Conservation (phyloP, 805 yeast genomes). For the Brettanomyces sp. region DNA sequence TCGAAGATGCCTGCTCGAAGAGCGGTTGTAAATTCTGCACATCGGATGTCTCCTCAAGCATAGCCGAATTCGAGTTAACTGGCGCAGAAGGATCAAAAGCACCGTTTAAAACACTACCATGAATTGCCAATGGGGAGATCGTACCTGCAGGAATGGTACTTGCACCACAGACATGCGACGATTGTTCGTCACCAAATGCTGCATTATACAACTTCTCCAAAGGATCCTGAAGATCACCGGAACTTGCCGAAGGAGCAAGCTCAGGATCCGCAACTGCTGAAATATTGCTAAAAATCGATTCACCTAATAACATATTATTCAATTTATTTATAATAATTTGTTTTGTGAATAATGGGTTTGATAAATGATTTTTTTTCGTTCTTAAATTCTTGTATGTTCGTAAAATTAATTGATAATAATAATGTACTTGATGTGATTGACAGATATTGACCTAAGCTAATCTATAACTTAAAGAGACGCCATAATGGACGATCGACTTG, state of each 20-base stretch:
- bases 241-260: background rate
- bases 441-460: too few relatives aligned
- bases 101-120: constrained; percentile 42
- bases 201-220: constrained; percentile 4
- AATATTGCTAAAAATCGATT: constrained; percentile 23
- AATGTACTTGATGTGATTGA: too few relatives aligned
- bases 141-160: constrained; percentile 12
- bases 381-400: background rate
- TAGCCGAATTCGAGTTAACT: constrained; percentile 32
- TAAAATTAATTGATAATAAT: constrained; percentile 1
- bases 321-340: constrained; percentile 3
- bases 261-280: constrained; percentile 1
- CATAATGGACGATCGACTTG: constrained; percentile 17
- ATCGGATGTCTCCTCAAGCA: constrained; percentile 30
- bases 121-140: constrained; percentile 44
- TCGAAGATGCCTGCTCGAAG: background rate
- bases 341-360: background rate
- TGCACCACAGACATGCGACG: background rate
- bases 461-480: constrained; percentile 7
- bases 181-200: background rate
- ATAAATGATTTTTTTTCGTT: constrained; percentile 5
- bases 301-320: constrained; percentile 24
- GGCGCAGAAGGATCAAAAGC: constrained; percentile 27
- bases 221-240: background rate
- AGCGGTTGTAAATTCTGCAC: constrained; percentile 40